Conservation (phyloP, 805 yeast species). For the Kluyveromyces nonfermentans region DNA sequence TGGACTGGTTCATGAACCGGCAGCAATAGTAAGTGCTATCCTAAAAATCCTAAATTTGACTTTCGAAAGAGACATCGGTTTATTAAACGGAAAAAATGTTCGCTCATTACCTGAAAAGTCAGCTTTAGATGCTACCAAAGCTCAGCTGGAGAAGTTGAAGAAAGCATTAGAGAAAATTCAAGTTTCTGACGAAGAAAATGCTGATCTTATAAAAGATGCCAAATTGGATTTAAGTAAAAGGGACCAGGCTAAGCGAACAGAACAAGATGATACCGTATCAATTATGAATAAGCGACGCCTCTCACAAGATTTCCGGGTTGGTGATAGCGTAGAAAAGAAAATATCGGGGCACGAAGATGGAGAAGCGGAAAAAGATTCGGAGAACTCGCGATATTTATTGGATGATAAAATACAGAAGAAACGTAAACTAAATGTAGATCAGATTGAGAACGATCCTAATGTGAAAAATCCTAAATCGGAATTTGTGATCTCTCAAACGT, state of each 20-base stretch:
- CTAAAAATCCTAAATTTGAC: conserved; percentile 42
- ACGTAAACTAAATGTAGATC: conserved; percentile 13
- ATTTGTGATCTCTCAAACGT: conserved; percentile 59
- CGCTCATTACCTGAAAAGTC: conserved; percentile 34
- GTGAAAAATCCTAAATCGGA: conserved; percentile 67
- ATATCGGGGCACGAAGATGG: conserved; percentile 6
- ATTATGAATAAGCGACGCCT: conserved; percentile 1
- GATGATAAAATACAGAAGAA: conserved; percentile 10
- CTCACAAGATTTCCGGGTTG: not conserved
- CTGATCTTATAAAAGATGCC: conserved; percentile 12
- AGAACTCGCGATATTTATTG: conserved; percentile 2
- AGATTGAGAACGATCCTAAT: conserved; percentile 45
- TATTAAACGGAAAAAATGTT: conserved; percentile 49
- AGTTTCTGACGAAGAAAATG: conserved; percentile 15
- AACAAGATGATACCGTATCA: conserved; percentile 10
- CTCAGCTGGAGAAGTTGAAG: conserved; percentile 25
- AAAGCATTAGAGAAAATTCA: conserved; percentile 16
- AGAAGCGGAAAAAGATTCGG: conserved; percentile 12
- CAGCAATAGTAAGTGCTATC: conserved; percentile 39
- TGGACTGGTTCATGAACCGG: conserved; percentile 29
- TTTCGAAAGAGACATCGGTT: conserved; percentile 51
- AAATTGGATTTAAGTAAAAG: conserved; percentile 7
- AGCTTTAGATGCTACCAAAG: conserved; percentile 36
- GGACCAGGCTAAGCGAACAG: conserved; percentile 10
- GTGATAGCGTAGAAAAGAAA: conserved; percentile 1